phyloP scores from a whole-genome alignment of 805 yeast species.

The Ogataea henricii region DNA sequence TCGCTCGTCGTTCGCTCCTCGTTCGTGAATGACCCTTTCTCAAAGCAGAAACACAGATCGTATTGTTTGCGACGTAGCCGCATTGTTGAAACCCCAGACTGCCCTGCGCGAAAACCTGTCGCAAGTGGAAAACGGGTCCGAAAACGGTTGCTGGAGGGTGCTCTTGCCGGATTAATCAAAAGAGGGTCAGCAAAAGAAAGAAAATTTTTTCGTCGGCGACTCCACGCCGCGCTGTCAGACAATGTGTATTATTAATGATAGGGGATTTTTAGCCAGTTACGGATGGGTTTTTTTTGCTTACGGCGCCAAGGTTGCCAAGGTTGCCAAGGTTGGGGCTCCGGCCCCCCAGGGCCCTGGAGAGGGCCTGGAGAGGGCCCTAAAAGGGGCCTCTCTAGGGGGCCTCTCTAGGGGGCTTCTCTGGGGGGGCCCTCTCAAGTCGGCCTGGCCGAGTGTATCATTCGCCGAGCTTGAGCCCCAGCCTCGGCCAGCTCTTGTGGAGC shows the following conservation, averaged over 20 bases:
- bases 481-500: too few relatives aligned
- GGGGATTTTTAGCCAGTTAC: not conserved
- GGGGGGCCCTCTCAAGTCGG: too few relatives aligned
- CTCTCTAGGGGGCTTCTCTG: too few relatives aligned
- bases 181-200: not conserved
- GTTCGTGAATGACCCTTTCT: too few relatives aligned
- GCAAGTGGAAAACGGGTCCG: not conserved
- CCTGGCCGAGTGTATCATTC: too few relatives aligned
- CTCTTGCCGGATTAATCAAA: not conserved
- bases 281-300: not conserved
- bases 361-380: too few relatives aligned
- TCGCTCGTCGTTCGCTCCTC: too few relatives aligned
- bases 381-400: too few relatives aligned
- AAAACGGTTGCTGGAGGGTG: not conserved
- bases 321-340: not conserved
- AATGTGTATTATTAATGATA: not conserved
- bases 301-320: not conserved
- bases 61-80: not conserved
- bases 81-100: slow-evolving; percentile 9
- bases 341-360: too few relatives aligned
- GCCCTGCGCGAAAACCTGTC: not conserved
- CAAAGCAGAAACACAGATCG: not conserved
- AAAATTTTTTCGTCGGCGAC: slow-evolving; percentile 2
- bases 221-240: slow-evolving; percentile 1
- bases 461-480: too few relatives aligned